Conservation (phyloP, 495 filamentous ascomycete genomes). For the Parachaetomium inaequale region DNA sequence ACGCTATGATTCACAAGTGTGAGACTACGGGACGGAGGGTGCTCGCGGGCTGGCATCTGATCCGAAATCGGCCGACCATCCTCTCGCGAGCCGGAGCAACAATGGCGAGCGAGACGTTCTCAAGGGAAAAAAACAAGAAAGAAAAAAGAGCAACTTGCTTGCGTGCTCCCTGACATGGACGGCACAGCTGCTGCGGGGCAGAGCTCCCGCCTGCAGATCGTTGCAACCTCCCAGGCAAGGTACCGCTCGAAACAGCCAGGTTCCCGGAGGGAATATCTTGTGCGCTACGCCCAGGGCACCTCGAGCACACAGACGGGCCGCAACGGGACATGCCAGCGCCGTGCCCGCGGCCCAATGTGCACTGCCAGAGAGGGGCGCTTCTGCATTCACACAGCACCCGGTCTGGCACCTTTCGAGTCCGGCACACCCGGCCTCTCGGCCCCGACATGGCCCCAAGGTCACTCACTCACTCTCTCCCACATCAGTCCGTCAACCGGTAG, state of each 20-base stretch:
- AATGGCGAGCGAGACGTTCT: no score
- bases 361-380: background rate
- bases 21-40: background rate
- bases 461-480: background rate
- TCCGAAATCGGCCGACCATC: background rate
- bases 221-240: slow-evolving; percentile 14
- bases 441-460: background rate
- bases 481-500: background rate
- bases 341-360: slow-evolving; percentile 5
- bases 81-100: background rate
- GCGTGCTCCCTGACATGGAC: slow-evolving; percentile 1
- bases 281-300: background rate
- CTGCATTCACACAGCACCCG: background rate
- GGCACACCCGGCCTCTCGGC: slow-evolving; percentile 5
- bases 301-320: background rate
- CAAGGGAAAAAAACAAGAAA: background rate
- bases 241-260: slow-evolving; percentile 12
- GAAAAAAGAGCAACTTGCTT: background rate
- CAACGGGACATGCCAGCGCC: background rate
- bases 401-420: background rate
- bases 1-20: background rate
- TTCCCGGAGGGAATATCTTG: background rate
- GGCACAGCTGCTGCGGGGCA: slow-evolving; percentile 17
- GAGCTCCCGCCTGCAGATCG: slow-evolving; percentile 17
- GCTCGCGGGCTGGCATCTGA: background rate